These are phyloP conservation scores for Tolypocladium tundrense DNA, from an alignment of 2,329 filamentous ascomycete genomes.

Conservation along the genomic window DNA sequence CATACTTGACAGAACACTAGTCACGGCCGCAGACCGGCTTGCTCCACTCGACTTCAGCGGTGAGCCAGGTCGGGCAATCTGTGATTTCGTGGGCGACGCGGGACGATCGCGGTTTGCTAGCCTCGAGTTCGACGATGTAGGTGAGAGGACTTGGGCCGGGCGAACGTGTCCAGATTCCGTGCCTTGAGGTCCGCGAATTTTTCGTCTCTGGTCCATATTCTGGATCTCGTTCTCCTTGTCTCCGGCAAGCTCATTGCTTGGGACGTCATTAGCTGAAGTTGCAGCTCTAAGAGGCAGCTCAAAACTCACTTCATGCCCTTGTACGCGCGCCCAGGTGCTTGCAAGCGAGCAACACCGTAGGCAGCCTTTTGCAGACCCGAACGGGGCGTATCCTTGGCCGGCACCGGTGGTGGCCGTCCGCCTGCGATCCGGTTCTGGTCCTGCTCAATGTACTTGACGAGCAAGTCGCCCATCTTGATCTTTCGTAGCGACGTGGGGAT, in stretches of 20 bases:
- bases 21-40: conserved; percentile 28
- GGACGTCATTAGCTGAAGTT: conserved; percentile 7
- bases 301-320: conserved; percentile 42
- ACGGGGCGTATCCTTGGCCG: conserved; percentile 36
- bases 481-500: conserved; percentile 74
- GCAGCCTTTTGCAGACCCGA: conserved; percentile 25
- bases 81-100: conserved; percentile 45
- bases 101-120: conserved; percentile 39
- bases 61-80: conserved; percentile 48
- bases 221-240: conserved; percentile 70
- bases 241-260: conserved; percentile 52
- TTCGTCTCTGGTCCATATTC: conserved; percentile 58
- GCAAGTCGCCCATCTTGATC: conserved; percentile 71
- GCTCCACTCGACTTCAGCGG: conserved; percentile 45
- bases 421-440: conserved; percentile 27
- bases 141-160: conserved; percentile 61
- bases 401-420: conserved; percentile 33
- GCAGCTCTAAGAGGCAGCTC: background rate
- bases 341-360: conserved; percentile 11
- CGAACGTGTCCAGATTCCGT: conserved; percentile 26
- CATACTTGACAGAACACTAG: conserved; percentile 43
- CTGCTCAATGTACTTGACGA: conserved; percentile 40
- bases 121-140: conserved; percentile 72
- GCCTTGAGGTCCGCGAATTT: conserved; percentile 33
- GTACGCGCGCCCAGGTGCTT: conserved; percentile 17